Conservation (phyloP, 139 green algal species). For the Raphidocelis subcapitata region DNA sequence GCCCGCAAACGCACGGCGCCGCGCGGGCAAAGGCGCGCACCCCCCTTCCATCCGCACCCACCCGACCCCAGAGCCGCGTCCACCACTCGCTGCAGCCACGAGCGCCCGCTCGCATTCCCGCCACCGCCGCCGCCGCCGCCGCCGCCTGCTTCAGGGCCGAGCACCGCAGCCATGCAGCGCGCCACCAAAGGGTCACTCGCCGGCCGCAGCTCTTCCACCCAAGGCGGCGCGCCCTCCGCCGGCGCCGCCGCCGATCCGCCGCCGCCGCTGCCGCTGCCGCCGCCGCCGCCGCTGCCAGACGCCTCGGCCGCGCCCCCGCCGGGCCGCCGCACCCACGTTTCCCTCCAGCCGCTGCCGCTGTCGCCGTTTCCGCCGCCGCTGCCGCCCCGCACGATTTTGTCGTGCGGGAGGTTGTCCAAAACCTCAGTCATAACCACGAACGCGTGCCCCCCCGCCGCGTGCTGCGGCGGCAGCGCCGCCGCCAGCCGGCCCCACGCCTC, state of each 20-base stretch:
- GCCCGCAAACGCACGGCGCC: too few species aligned
- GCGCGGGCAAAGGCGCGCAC: too few species aligned
- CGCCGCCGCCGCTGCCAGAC: neutral
- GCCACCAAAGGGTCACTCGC: conserved; percentile 58
- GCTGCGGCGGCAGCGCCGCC: neutral
- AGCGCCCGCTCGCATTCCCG: neutral
- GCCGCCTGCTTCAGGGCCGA: neutral
- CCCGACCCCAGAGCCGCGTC: neutral
- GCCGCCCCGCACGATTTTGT: conserved; percentile 22
- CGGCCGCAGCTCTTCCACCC: conserved; percentile 49
- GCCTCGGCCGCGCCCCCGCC: too few species aligned
- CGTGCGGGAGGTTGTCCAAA: conserved; percentile 76
- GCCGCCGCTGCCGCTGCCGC: neutral
- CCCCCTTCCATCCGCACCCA: neutral
- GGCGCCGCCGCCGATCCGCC: conserved; percentile 10
- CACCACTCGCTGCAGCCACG: conserved; percentile 7
- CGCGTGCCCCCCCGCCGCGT: conserved; percentile 26
- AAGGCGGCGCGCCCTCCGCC: conserved; percentile 30
- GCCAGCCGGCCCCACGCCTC: conserved; percentile 38
- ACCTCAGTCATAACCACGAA: conserved; percentile 79
- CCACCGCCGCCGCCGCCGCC: conserved; percentile 5
- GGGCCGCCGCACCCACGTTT: neutral
- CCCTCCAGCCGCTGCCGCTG: conserved; percentile 8
- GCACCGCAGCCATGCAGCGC: conserved; percentile 38
- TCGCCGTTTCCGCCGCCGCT: conserved; percentile 9